These are phyloP conservation scores for Pythium biforme DNA, from an alignment of 352 stramenopile genomes.

Conservation along the genomic window DNA sequence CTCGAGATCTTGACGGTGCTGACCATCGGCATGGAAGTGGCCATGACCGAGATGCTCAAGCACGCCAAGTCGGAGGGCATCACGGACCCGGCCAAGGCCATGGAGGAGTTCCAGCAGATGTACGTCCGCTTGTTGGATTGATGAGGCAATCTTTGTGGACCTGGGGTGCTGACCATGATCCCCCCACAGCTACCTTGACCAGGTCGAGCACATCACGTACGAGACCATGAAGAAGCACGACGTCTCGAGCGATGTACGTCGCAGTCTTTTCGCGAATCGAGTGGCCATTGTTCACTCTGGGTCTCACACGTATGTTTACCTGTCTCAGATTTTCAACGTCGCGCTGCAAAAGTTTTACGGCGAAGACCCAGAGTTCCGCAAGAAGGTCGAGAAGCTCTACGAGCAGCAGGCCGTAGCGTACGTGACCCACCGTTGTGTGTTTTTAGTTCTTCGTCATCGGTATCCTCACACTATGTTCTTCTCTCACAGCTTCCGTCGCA, in stretches of 20 bases:
- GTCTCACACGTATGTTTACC: neutral
- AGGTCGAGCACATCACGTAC: slow-evolving; percentile 70
- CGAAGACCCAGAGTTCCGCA: slow-evolving; percentile 61
- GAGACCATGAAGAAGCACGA: slow-evolving; percentile 61
- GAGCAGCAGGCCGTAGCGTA: slow-evolving; percentile 64
- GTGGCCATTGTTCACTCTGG: neutral
- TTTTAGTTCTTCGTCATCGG: neutral
- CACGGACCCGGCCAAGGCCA: slow-evolving; percentile 58
- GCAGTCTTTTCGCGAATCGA: neutral
- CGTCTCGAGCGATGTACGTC: slow-evolving; percentile 59
- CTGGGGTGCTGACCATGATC: too few relatives aligned
- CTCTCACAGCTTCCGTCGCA: slow-evolving; percentile 56
- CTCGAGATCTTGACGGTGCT: slow-evolving; percentile 66
- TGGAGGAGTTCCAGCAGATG: slow-evolving; percentile 78
- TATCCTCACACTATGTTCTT: neutral
- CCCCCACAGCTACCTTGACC: slow-evolving; percentile 53
- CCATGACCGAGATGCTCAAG: slow-evolving; percentile 74
- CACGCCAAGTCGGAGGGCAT: slow-evolving; percentile 73
- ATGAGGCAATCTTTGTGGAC: too few relatives aligned
- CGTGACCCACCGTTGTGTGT: slow-evolving; percentile 19
- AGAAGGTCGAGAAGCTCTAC: slow-evolving; percentile 74
- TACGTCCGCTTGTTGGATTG: slow-evolving; percentile 26
- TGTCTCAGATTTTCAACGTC: slow-evolving; percentile 53
- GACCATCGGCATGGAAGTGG: slow-evolving; percentile 71
- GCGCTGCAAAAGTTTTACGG: slow-evolving; percentile 69